phyloP scores from a whole-genome alignment of 495 filamentous ascomycete genomes.

The Penicillium goetzii region DNA sequence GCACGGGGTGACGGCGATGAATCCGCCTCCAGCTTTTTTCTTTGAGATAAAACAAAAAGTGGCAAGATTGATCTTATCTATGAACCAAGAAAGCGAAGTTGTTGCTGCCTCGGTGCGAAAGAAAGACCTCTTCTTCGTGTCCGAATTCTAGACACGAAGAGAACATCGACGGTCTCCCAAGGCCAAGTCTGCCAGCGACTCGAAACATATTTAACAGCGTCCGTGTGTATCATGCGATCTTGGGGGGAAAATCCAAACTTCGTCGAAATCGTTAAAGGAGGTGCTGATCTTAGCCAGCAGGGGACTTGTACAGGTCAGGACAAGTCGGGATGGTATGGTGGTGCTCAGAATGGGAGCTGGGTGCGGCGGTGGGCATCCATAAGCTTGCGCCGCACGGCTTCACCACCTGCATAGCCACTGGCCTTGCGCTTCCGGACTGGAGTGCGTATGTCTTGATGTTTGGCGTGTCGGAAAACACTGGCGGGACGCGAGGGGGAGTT shows the following conservation, averaged over 20 bases:
- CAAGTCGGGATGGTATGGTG: background rate
- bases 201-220: slow-evolving; percentile 26
- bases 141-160: background rate
- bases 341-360: slow-evolving; percentile 43
- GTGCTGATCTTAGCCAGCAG: slow-evolving; percentile 5
- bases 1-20: slow-evolving; percentile 5
- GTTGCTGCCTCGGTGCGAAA: background rate
- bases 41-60: slow-evolving; percentile 6
- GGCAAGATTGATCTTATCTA: slow-evolving; percentile 12
- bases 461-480: slow-evolving; percentile 52
- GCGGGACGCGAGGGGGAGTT: slow-evolving; percentile 50
- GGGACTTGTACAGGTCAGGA: background rate
- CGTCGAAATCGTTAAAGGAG: slow-evolving; percentile 28
- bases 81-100: background rate
- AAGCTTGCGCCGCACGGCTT: slow-evolving; percentile 52
- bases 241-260: slow-evolving; percentile 29
- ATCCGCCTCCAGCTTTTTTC: background rate
- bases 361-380: slow-evolving; percentile 50
- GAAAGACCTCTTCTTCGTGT: slow-evolving; percentile 1
- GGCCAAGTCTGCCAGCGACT: slow-evolving; percentile 35
- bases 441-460: slow-evolving; percentile 48
- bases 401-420: slow-evolving; percentile 43
- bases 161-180: slow-evolving; percentile 16
- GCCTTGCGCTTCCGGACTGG: slow-evolving; percentile 50
- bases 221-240: slow-evolving; percentile 37